phyloP scores from a whole-genome alignment of 495 filamentous ascomycete genomes.

The Cercophora scortea region DNA sequence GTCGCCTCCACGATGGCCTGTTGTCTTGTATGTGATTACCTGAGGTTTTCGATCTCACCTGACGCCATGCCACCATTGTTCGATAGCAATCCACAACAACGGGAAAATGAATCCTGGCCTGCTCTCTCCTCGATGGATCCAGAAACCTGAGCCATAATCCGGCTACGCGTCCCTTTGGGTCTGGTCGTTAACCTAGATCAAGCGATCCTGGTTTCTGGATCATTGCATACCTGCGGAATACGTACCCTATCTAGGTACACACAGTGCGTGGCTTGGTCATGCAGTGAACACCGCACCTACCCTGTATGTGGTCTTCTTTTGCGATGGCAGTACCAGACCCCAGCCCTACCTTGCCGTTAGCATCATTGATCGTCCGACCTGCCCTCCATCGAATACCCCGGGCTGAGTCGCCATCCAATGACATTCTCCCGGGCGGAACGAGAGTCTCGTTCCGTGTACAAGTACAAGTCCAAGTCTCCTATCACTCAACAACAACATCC shows the following conservation, averaged over 20 bases:
- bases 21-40: not conserved
- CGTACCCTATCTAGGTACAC: too few species aligned
- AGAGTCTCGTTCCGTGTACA: not conserved
- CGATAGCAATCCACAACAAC: too few species aligned
- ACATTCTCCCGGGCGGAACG: not conserved
- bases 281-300: conserved; percentile 1
- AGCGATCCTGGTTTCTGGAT: too few species aligned
- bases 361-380: conserved; percentile 1
- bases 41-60: not conserved
- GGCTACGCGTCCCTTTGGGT: too few species aligned
- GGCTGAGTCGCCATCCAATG: conserved; percentile 5
- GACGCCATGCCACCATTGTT: not conserved
- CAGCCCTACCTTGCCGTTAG: not conserved
- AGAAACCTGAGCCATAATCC: too few species aligned
- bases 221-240: too few species aligned
- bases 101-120: not conserved
- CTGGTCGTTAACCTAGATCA: too few species aligned
- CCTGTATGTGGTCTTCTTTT: too few species aligned
- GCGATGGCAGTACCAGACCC: not conserved
- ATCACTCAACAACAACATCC: not conserved
- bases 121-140: not conserved
- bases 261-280: too few species aligned
- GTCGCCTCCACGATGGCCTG: not conserved
- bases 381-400: not conserved
- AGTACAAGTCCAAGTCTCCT: not conserved